phyloP scores from a whole-genome alignment of 345 rosid genomes.

The Raphanus raphanistrum region DNA sequence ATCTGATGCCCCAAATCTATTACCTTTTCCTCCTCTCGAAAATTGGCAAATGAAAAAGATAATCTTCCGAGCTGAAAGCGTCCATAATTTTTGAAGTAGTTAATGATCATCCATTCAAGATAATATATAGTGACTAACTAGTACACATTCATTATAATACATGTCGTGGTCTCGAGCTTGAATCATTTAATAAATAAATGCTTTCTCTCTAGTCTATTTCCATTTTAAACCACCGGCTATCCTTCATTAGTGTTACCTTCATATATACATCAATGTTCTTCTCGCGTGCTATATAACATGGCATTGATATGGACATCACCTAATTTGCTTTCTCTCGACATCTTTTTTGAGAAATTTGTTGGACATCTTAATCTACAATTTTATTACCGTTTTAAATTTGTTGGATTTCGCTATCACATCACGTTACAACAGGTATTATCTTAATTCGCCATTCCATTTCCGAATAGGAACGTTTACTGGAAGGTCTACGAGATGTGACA shows the following conservation, averaged over 20 bases:
- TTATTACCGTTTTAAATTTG: background rate
- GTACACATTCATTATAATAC: background rate
- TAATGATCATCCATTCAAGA: background rate
- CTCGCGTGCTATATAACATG: slow-evolving; percentile 33
- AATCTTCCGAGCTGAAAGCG: background rate
- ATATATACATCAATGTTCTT: slow-evolving; percentile 1
- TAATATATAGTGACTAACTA: background rate
- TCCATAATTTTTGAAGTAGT: background rate
- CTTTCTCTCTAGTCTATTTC: background rate
- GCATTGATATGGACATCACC: slow-evolving; percentile 31
- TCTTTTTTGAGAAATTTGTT: too few relatives aligned
- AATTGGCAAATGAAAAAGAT: slow-evolving; percentile 14
- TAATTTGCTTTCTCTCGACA: slow-evolving; percentile 5
- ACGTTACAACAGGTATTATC: slow-evolving; percentile 12
- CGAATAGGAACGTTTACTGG: slow-evolving; percentile 18
- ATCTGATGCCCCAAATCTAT: slow-evolving; percentile 36
- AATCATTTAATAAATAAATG: background rate
- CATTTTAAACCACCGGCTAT: background rate
- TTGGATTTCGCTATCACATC: slow-evolving; percentile 16
- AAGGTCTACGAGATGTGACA: slow-evolving; percentile 22
- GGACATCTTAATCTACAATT: too few relatives aligned
- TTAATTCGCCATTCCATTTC: background rate
- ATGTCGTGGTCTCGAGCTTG: background rate
- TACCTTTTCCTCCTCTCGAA: slow-evolving; percentile 3
- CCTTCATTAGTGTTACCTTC: slow-evolving; percentile 17